Percentiles rank a stretch among this genome's conserved stretches.
These are phyloP conservation scores for Candida argentea DNA, from an alignment of 805 yeast genomes.

Conservation along the genomic window DNA sequence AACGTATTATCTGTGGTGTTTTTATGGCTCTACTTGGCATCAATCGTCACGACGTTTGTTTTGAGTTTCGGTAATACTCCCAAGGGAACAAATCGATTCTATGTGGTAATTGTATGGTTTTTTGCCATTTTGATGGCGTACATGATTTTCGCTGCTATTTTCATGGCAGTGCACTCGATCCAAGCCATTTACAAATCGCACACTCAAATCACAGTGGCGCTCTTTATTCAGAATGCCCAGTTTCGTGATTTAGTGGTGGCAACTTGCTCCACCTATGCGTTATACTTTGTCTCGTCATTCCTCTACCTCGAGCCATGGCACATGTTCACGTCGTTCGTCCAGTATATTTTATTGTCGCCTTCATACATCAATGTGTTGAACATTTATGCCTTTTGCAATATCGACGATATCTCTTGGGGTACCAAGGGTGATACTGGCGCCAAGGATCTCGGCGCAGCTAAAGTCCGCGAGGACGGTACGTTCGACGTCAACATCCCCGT, in stretches of 20 bases:
- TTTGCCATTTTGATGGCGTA: conserved; percentile 55
- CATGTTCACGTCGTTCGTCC: conserved; percentile 44
- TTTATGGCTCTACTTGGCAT: conserved; percentile 46
- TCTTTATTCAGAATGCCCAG: conserved; percentile 37
- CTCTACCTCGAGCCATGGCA: conserved; percentile 62
- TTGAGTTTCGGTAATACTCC: conserved; percentile 59
- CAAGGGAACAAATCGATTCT: conserved; percentile 46
- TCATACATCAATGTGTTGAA: conserved; percentile 48
- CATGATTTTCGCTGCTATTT: conserved; percentile 48
- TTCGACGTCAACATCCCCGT: conserved; percentile 45
- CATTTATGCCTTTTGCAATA: conserved; percentile 61
- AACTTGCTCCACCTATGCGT: conserved; percentile 49
- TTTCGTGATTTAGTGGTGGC: conserved; percentile 47
- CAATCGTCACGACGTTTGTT: conserved; percentile 49
- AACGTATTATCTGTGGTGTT: conserved; percentile 41
- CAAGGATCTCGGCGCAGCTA: conserved; percentile 44
- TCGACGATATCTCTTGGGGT: conserved; percentile 68
- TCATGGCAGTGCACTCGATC: conserved; percentile 45
- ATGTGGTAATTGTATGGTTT: conserved; percentile 41
- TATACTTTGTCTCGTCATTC: conserved; percentile 49
- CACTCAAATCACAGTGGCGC: conserved; percentile 31
- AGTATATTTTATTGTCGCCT: conserved; percentile 42
- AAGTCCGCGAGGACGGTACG: conserved; percentile 43
- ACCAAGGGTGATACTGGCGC: conserved; percentile 62
- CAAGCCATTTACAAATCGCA: conserved; percentile 22